Evolutionary conservation across 768 basidiomycete species (phyloP), one percentile per base, ranked within the genome.

Genomic region (Exidia glandulosa): DNA sequence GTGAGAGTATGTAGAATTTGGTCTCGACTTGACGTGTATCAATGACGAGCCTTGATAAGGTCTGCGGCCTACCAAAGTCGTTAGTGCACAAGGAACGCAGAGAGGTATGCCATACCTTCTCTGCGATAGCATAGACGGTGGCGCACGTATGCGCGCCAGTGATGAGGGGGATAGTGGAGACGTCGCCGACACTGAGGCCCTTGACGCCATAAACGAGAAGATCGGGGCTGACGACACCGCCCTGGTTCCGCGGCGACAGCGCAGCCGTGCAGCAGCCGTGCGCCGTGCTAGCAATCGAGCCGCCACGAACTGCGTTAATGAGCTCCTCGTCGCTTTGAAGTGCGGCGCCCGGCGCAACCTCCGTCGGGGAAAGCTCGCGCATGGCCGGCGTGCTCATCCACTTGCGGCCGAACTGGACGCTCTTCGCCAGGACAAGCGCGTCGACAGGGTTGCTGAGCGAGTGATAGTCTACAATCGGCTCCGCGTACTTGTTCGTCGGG

Each of bases 141-240:
- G 65, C 66, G 37, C 63, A 61, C 2, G 65, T 58, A 57, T 69
- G 66, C 13, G 60, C 63, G 14, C 63, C 61, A 1, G 64, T 62
- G 37, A 66, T 64, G 36, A 62, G 59, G 7, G 67, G 68, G 63
- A 61, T 45, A 59, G 63, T 54, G 34, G 59, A 61, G 14, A 66
- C 63, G 48, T 73, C 73, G 59, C 68, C 66, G 34, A 76, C 73
- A 52, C 78, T 69, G 32, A 81, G 65, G 59, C 76, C 75, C 32
- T 60, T 56, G 16, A 76, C 70, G 19, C 78, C 79, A 62, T 81
- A 74, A 1, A 81, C 79, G 13, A 67, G 63, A 25, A 77, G 64
- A 45, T 73, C 66, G 33, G 70, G 68, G 63, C 77, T 75, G 56
- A 81, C 77, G 5, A 79, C 79, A 41, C 79, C 80, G 16, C 75